Percentiles rank a stretch among this genome's conserved stretches.
These are phyloP conservation scores for Arthrinium phaeospermum DNA, from an alignment of 2,329 filamentous ascomycete species.

Conservation along the genomic window DNA sequence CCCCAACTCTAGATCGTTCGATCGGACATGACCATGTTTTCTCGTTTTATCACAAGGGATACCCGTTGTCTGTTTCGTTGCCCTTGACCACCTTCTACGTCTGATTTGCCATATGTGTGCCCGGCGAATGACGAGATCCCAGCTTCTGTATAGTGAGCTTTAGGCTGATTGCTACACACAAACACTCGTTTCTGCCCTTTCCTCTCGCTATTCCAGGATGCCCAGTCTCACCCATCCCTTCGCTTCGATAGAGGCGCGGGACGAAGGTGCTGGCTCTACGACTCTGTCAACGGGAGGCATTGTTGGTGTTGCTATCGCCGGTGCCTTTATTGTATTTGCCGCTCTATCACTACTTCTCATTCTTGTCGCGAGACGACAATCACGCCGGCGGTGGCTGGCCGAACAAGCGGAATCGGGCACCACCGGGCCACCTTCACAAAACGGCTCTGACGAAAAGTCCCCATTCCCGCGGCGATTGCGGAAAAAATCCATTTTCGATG, in stretches of 20 bases:
- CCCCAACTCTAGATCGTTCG: not conserved
- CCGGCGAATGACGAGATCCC: not conserved
- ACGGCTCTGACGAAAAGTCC: not conserved
- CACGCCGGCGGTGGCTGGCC: conserved; percentile 23
- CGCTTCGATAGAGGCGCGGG: not conserved
- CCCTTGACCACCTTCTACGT: not conserved
- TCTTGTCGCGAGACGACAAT: conserved; percentile 42
- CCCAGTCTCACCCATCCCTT: not conserved
- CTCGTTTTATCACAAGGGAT: not conserved
- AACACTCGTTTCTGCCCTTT: not conserved
- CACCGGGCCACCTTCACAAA: not conserved
- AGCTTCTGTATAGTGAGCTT: not conserved
- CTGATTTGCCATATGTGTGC: not conserved
- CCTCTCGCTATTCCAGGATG: not conserved
- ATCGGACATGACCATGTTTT: not conserved
- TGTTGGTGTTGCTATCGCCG: conserved; percentile 53
- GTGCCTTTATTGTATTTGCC: conserved; percentile 52
- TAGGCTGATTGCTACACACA: not conserved
- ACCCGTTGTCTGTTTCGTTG: not conserved
- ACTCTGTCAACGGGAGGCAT: conserved; percentile 41
- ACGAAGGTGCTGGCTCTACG: not conserved
- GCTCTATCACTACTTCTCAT: conserved; percentile 50
- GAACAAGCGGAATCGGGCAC: not conserved
- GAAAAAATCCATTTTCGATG: conserved; percentile 8
- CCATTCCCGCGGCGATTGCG: conserved; percentile 16